phyloP scores from a whole-genome alignment of 306 rosid genomes.

The Datisca glomerata region DNA sequence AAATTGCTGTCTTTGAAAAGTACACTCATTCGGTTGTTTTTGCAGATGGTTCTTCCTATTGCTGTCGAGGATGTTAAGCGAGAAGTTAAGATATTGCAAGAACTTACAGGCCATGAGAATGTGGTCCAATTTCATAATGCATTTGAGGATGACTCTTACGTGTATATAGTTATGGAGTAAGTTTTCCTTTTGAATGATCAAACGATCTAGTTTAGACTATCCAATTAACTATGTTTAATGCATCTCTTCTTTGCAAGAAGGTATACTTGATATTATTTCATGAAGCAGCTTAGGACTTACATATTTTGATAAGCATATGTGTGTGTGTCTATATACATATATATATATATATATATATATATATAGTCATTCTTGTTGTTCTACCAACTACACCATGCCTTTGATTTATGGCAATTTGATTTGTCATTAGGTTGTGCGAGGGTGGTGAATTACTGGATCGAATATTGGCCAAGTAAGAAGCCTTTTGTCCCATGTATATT shows the following conservation, averaged over 20 bases:
- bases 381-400: too few relatives aligned
- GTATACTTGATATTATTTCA: too few relatives aligned
- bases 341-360: too few relatives aligned
- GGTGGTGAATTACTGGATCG: slow-evolving; percentile 96
- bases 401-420: too few relatives aligned
- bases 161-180: slow-evolving; percentile 98
- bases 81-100: slow-evolving; percentile 85
- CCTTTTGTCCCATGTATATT: slow-evolving; percentile 9
- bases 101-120: slow-evolving; percentile 89
- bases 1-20: not conserved
- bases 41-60: slow-evolving; percentile 94
- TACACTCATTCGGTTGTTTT: slow-evolving; percentile 20
- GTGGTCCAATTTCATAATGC: slow-evolving; percentile 83
- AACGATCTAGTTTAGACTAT: not conserved
- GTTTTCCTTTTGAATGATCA: slow-evolving; percentile 17
- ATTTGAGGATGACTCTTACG: slow-evolving; percentile 84
- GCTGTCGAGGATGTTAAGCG: slow-evolving; percentile 99
- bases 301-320: too few relatives aligned
- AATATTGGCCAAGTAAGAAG: slow-evolving; percentile 85
- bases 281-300: too few relatives aligned
- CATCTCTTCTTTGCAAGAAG: too few relatives aligned
- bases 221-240: too few relatives aligned
- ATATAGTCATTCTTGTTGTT: too few relatives aligned
- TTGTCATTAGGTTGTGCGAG: slow-evolving; percentile 70
- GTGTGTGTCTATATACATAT: too few relatives aligned